phyloP scores from a whole-genome alignment of 2,329 filamentous ascomycete genomes.

The Aspergillus quadricinctus region DNA sequence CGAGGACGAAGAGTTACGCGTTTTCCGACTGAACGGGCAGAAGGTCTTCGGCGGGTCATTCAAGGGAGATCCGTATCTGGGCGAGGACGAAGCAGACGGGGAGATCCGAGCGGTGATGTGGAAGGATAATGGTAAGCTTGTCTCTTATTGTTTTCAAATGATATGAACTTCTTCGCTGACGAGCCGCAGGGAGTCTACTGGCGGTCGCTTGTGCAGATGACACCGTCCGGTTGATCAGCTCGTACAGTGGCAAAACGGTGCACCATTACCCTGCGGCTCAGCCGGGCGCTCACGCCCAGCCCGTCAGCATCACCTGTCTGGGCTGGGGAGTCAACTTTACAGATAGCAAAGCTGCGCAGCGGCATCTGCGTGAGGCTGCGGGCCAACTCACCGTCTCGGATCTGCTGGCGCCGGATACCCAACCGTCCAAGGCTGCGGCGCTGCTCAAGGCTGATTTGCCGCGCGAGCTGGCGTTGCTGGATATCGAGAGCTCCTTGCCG shows the following conservation, averaged over 20 bases:
- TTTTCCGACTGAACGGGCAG: conserved; percentile 77
- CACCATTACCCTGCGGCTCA: conserved; percentile 56
- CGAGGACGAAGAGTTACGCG: conserved; percentile 63
- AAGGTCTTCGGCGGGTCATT: conserved; percentile 53
- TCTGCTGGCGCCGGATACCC: conserved; percentile 35
- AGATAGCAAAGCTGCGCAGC: conserved; percentile 43
- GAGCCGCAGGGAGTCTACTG: conserved; percentile 56
- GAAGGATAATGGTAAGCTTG: conserved; percentile 62
- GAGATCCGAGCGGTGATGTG: conserved; percentile 51
- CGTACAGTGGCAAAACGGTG: conserved; percentile 76
- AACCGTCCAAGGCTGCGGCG: conserved; percentile 32
- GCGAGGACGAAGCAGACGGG: conserved; percentile 39
- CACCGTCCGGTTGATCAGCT: conserved; percentile 67
- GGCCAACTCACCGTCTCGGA: conserved; percentile 39
- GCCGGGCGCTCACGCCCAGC: conserved; percentile 12
- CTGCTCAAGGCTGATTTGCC: conserved; percentile 58
- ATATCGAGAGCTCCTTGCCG: conserved; percentile 71
- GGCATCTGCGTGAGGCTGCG: conserved; percentile 33
- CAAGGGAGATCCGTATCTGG: conserved; percentile 35
- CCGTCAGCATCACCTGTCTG: conserved; percentile 41
- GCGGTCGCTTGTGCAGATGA: conserved; percentile 83
- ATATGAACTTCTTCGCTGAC: background rate
- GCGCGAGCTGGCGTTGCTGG: conserved; percentile 66
- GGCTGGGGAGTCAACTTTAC: conserved; percentile 56
- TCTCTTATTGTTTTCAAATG: background rate